A percentile compares a stretch with the other conserved stretches of the same genome.
Evolutionary conservation across 2,329 filamentous ascomycete genomes (phyloP).

Genomic region (Nothophaeocryptopus gaeumannii): DNA sequence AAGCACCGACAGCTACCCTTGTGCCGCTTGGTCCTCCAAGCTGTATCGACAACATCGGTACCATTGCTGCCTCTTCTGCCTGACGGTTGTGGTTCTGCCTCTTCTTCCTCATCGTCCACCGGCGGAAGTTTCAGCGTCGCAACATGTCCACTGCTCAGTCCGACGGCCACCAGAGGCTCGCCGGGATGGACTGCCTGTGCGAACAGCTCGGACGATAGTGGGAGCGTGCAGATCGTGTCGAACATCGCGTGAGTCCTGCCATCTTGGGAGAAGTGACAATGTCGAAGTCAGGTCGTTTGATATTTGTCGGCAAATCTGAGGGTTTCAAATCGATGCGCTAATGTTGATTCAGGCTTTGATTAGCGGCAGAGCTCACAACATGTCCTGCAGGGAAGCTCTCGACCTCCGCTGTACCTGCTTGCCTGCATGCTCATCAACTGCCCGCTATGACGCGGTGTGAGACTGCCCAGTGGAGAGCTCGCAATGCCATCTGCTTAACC

Average conservation of each 20-base stretch:
- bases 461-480: background rate
- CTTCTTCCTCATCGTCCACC: constrained; percentile 48
- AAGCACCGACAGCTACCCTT: constrained; percentile 89
- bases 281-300: too few species aligned
- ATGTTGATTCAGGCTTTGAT: too few species aligned
- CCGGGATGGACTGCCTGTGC: constrained; percentile 80
- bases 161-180: constrained; percentile 80
- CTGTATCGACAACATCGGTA: constrained; percentile 72
- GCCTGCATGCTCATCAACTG: too few species aligned
- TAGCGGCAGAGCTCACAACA: too few species aligned
- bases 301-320: too few species aligned
- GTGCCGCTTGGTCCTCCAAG: constrained; percentile 85
- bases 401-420: background rate
- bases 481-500: background rate
- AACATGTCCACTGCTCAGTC: constrained; percentile 80
- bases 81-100: constrained; percentile 22
- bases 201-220: constrained; percentile 83
- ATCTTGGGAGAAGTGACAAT: too few species aligned
- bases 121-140: constrained; percentile 72
- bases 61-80: constrained; percentile 53
- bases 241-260: constrained; percentile 58
- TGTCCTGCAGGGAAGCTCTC: too few species aligned
- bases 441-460: background rate
- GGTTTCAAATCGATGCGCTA: too few species aligned
- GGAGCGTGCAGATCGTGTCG: constrained; percentile 87